Base-by-base conservation (phyloP, 2,329 filamentous ascomycete species). In the Ilyonectria mors-panacis region DNA sequence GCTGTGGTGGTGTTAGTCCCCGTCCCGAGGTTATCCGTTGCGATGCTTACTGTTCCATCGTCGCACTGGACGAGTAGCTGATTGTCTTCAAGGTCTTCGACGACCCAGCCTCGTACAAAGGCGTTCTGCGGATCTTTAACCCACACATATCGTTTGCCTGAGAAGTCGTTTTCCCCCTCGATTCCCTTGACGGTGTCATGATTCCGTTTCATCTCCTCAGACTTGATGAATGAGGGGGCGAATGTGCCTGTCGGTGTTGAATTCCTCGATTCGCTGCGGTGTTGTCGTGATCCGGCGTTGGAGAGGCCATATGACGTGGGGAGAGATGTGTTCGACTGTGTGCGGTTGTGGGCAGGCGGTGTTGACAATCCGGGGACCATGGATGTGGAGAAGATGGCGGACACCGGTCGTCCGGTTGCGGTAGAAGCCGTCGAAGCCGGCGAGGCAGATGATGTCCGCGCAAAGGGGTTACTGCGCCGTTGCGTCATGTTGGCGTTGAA, bases 81-180 rank as follows among this genome's bases (percentile, higher is more conserved):
- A 59, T 91, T 90, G 55, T 84, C 88, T 2, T 85, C 88, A 58
- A 92, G 83, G 71, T 98, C 95, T 77, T 97, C 92, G 23, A 98
- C 88, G 13, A 99, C 91, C 89, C 94, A 95, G 4, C 95, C 97
- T 74, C 94, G 94, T 60, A 98, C 90, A 79, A 99, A 99, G 1
- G 96, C 96, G 62, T 88, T 87, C 76, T 95, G 89, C 1, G 93
- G 87, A 82, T 99, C 95, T 81, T 92, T 93, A 78, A 99, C 86
- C 97, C 96, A 99, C 71, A 99, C 95, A 85, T 98, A 99, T 84
- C 96, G 90, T 84, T 97, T 98, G 64, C 96, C 97, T 0, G 96
- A 99, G 81, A 99, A 98, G 85, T 99, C 96, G 80, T 98, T 98
- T 78, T 98, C 95, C 70, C 96, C 96, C 82, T 99, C 97, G 66